Percentiles rank a stretch among this genome's conserved stretches.
These are phyloP conservation scores for Crepidotus variabilis DNA, from an alignment of 768 basidiomycete species.

Conservation along the genomic window DNA sequence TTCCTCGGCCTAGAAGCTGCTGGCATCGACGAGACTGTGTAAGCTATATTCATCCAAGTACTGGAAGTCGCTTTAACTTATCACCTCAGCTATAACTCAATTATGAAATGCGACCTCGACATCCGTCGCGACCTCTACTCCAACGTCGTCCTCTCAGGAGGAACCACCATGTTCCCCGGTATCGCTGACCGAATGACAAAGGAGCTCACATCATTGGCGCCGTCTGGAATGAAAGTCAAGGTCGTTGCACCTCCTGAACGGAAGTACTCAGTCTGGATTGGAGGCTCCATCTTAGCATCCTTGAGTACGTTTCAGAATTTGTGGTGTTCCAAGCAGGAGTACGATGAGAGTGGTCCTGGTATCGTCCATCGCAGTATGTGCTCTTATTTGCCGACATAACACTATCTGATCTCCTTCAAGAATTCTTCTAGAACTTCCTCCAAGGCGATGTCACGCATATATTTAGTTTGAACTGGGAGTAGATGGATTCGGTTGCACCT, in stretches of 20 bases:
- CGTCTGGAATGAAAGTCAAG: constrained; percentile 93
- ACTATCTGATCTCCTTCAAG: not conserved
- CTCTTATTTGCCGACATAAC: not conserved
- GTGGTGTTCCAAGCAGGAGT: constrained; percentile 93
- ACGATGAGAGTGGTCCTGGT: constrained; percentile 79
- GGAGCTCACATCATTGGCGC: constrained; percentile 81
- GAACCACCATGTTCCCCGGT: constrained; percentile 95
- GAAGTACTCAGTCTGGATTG: constrained; percentile 96
- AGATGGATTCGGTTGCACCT: too few species aligned
- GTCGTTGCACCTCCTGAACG: constrained; percentile 91
- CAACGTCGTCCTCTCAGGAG: constrained; percentile 85
- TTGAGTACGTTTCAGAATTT: constrained; percentile 95
- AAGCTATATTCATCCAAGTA: constrained; percentile 13
- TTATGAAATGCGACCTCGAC: constrained; percentile 85
- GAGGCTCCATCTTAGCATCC: constrained; percentile 82
- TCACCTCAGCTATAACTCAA: constrained; percentile 63
- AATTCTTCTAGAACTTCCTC: not conserved
- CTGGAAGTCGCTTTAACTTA: constrained; percentile 4
- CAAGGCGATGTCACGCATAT: not conserved
- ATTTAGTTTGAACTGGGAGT: too few species aligned
- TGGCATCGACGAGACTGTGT: constrained; percentile 92
- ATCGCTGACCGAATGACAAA: constrained; percentile 96
- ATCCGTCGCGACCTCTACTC: constrained; percentile 79
- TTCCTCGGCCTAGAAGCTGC: constrained; percentile 86
- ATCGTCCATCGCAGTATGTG: constrained; percentile 54